Percentiles rank a stretch among this genome's conserved stretches.
Evolutionary conservation across 2,329 filamentous ascomycete genomes (phyloP).

Genomic region (Trichoderma koningii): DNA sequence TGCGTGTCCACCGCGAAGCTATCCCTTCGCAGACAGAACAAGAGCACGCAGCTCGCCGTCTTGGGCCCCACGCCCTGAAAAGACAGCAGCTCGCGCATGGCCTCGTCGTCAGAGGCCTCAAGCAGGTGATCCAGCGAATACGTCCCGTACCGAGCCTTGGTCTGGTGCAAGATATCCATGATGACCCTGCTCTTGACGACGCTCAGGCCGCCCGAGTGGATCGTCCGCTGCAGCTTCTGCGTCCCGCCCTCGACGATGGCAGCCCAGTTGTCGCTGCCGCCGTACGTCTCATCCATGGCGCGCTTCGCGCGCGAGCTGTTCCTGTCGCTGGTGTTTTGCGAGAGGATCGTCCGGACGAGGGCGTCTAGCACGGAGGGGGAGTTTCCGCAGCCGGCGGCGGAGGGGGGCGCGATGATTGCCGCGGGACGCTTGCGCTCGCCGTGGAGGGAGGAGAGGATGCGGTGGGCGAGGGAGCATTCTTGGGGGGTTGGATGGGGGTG

Average conservation of each 20-base stretch:
- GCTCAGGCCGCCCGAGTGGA: slow-evolving; percentile 70
- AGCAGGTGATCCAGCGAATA: slow-evolving; percentile 56
- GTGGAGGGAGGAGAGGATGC: slow-evolving; percentile 64
- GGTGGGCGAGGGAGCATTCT: slow-evolving; percentile 69
- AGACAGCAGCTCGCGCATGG: slow-evolving; percentile 52
- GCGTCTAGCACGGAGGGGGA: slow-evolving; percentile 55
- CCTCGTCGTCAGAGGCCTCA: slow-evolving; percentile 45
- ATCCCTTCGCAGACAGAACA: slow-evolving; percentile 52
- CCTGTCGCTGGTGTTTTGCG: slow-evolving; percentile 54
- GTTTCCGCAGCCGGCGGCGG: slow-evolving; percentile 63
- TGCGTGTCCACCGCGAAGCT: slow-evolving; percentile 58
- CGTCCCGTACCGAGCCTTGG: slow-evolving; percentile 47
- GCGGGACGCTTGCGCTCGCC: slow-evolving; percentile 64
- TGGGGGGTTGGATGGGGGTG: slow-evolving; percentile 65
- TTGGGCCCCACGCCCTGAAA: slow-evolving; percentile 57
- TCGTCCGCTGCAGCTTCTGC: slow-evolving; percentile 56
- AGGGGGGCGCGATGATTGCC: slow-evolving; percentile 61
- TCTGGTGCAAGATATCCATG: slow-evolving; percentile 67
- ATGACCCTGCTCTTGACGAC: slow-evolving; percentile 74
- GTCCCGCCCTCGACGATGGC: slow-evolving; percentile 45
- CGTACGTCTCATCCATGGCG: slow-evolving; percentile 50
- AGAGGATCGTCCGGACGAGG: slow-evolving; percentile 54
- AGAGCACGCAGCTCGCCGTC: slow-evolving; percentile 55
- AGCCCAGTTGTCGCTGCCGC: slow-evolving; percentile 47
- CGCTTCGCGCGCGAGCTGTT: slow-evolving; percentile 63